Base-by-base conservation (phyloP, 768 basidiomycete species). In the Pisolithus sp. region DNA sequence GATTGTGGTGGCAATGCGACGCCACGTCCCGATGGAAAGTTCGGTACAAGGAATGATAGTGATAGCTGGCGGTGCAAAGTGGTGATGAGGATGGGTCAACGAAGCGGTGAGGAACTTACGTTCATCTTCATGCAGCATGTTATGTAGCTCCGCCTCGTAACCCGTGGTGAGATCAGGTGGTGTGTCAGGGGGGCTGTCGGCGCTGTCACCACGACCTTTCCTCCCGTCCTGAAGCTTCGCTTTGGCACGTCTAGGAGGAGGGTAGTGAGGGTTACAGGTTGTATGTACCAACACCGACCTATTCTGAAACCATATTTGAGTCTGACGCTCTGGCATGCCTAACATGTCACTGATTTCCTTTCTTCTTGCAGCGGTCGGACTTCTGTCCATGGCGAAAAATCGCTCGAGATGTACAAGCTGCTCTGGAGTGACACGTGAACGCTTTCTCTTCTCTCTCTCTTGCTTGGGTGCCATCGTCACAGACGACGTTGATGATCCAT, bases 231-330 rank as follows among this genome's bases (percentile, higher is more conserved):
- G 80, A 10, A 85, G 68, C 61, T 89, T 91, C 2, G 86, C 87
- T 64, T 92, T 92, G 37, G 89, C 89, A 3, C 89, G 85, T 53
- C 89, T 90, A 55, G 34, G 4, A 43, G 48, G 31, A 21, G n/a
- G 28, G 52, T 28, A 38, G 46, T 54, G 15, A 51, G 42, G 49
- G 48, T 43, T 12, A 13, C 21, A 37, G n/a, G 20, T 21, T 34
- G 21, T 7, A 7, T 2, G 40, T 12, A 48, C 10, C 46, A 6
- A 31, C 5, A 56, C 58, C 7, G 24, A 59, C 89, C 89, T 75
- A 63, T 92, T 91, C 65, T 92, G 89, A 60, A 90, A 92, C 89
- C 89, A 91, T 44, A 92, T 86, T 68, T 91, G 89, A 0, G 86
- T 89, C 72, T 91, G 89, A 36, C 88, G 82, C 68, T 91, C 89